phyloP scores from a whole-genome alignment of 805 yeast species.

The Cyberlindnera sargentensis region DNA sequence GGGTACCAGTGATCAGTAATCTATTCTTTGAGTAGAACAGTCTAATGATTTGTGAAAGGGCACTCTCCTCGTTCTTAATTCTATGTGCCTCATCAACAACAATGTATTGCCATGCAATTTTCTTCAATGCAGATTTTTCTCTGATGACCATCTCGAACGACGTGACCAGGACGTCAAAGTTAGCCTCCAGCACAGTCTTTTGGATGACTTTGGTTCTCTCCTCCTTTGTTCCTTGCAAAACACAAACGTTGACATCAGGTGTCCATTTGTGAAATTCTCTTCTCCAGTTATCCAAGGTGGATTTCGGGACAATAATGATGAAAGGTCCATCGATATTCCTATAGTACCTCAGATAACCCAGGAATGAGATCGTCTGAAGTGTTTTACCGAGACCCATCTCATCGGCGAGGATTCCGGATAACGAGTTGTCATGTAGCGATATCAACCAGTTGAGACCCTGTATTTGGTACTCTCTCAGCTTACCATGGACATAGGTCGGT shows the following conservation, averaged over 20 bases:
- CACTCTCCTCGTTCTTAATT: slow-evolving; percentile 89
- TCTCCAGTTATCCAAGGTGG: slow-evolving; percentile 94
- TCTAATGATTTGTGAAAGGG: slow-evolving; percentile 87
- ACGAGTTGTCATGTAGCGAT: slow-evolving; percentile 75
- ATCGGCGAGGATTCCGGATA: slow-evolving; percentile 93
- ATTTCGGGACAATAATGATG: slow-evolving; percentile 88
- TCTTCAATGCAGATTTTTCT: slow-evolving; percentile 75
- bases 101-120: slow-evolving; percentile 88
- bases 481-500: slow-evolving; percentile 74
- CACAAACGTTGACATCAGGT: slow-evolving; percentile 81
- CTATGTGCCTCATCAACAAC: slow-evolving; percentile 96
- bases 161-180: slow-evolving; percentile 85
- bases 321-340: slow-evolving; percentile 83
- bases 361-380: slow-evolving; percentile 84
- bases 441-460: slow-evolving; percentile 96
- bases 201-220: slow-evolving; percentile 56
- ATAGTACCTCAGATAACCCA: slow-evolving; percentile 79
- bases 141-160: slow-evolving; percentile 91
- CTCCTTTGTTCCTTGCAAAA: slow-evolving; percentile 89
- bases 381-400: slow-evolving; percentile 99
- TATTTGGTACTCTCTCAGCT: slow-evolving; percentile 81
- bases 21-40: slow-evolving; percentile 81
- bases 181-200: slow-evolving; percentile 53
- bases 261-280: slow-evolving; percentile 95
- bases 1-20: slow-evolving; percentile 90